phyloP scores from a whole-genome alignment of 257 asterid genomes.

The Solanum sejunctum region DNA sequence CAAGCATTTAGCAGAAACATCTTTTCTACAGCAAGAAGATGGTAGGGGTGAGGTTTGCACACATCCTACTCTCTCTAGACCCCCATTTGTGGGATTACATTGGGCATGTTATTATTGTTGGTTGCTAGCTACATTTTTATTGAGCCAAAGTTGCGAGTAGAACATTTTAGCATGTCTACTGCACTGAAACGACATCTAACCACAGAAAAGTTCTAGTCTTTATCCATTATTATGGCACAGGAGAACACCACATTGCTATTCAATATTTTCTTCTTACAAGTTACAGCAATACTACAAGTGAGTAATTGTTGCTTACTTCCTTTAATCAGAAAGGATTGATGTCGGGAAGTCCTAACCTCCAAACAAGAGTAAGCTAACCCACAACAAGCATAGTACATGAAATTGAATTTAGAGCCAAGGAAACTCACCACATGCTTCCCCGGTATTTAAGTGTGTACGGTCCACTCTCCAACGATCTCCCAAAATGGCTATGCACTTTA shows the following conservation, averaged over 20 bases:
- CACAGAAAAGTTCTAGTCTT: neutral
- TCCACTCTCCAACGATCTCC: constrained; percentile 89
- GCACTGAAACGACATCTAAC: neutral
- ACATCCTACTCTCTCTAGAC: too few relatives aligned
- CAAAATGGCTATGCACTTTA: constrained; percentile 92
- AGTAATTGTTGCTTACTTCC: neutral
- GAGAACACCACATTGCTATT: neutral
- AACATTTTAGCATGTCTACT: neutral
- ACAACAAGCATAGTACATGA: neutral
- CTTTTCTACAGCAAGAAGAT: neutral
- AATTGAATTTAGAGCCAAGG: neutral
- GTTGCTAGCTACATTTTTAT: neutral
- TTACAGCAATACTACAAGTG: neutral
- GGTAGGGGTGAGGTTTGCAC: neutral
- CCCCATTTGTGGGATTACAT: neutral
- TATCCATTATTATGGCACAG: neutral
- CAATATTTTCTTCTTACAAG: neutral
- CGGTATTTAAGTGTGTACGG: constrained; percentile 84
- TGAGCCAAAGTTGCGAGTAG: neutral
- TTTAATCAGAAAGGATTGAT: neutral
- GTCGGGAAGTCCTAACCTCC: neutral
- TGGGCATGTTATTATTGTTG: neutral
- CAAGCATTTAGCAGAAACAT: neutral
- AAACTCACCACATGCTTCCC: constrained; percentile 95
- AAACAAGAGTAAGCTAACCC: neutral